These are phyloP conservation scores for Fragilaria radians DNA, from an alignment of 108 stramenopile genomes.

Conservation along the genomic window DNA sequence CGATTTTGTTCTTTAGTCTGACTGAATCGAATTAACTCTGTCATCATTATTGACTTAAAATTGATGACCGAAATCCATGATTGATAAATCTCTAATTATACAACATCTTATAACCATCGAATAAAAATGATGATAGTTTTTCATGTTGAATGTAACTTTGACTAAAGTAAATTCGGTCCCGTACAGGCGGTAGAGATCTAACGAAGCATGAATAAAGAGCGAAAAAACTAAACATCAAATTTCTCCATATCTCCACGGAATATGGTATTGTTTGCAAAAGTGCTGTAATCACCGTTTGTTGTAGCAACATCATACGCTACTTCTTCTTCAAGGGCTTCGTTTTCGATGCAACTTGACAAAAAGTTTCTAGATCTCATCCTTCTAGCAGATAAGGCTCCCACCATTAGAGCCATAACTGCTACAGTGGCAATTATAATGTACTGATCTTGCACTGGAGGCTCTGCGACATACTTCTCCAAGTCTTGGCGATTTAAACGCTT, in stretches of 20 bases:
- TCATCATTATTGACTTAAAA: too few relatives aligned
- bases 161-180: too few relatives aligned
- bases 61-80: too few relatives aligned
- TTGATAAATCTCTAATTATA: too few relatives aligned
- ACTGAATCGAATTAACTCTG: too few relatives aligned
- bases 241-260: conserved; percentile 71
- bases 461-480: background rate
- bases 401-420: conserved; percentile 78
- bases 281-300: conserved; percentile 16
- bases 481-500: background rate
- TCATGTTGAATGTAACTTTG: too few relatives aligned
- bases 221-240: conserved; percentile 62
- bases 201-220: too few relatives aligned
- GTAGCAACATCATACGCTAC: conserved; percentile 43
- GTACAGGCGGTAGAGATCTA: too few relatives aligned
- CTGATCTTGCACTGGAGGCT: conserved; percentile 38
- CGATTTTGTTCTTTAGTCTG: too few relatives aligned
- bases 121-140: too few relatives aligned
- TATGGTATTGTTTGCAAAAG: conserved; percentile 4
- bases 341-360: conserved; percentile 62
- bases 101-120: too few relatives aligned
- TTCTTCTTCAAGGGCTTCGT: conserved; percentile 66
- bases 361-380: conserved; percentile 41
- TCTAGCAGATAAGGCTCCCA: conserved; percentile 62
- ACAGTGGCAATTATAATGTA: conserved; percentile 69